phyloP scores from a whole-genome alignment of 2,329 filamentous ascomycete genomes.

The Diaporthe eres region DNA sequence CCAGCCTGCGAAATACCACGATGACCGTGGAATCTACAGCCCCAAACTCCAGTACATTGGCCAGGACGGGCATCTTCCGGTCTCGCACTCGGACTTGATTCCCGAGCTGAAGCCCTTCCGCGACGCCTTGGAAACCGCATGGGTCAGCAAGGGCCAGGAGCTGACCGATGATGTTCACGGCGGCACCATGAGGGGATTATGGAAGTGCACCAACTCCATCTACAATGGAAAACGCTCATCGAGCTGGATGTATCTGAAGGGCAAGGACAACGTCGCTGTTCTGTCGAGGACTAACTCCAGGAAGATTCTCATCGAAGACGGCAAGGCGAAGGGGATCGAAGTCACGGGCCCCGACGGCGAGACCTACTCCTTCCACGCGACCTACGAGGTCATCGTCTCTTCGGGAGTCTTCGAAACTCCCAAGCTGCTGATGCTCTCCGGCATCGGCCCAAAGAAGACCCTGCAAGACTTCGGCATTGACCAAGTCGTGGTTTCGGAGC shows the following conservation, averaged over 20 bases:
- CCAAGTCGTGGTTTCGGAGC: conserved; percentile 68
- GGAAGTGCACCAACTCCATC: conserved; percentile 67
- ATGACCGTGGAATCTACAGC: conserved; percentile 63
- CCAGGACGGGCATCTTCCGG: conserved; percentile 63
- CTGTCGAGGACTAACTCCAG: conserved; percentile 64
- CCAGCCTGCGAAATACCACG: conserved; percentile 66
- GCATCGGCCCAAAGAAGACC: conserved; percentile 70
- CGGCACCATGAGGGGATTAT: conserved; percentile 67
- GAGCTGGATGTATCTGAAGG: conserved; percentile 64
- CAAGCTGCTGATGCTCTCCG: conserved; percentile 75
- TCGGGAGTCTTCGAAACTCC: conserved; percentile 73
- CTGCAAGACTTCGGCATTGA: conserved; percentile 68
- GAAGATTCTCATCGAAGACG: conserved; percentile 63
- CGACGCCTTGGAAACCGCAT: conserved; percentile 63
- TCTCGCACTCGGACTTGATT: conserved; percentile 68
- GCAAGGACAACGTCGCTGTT: conserved; percentile 69
- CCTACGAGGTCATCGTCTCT: conserved; percentile 63
- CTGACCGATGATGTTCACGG: conserved; percentile 69
- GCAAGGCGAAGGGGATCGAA: conserved; percentile 60
- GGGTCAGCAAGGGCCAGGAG: conserved; percentile 65
- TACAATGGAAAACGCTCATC: conserved; percentile 69
- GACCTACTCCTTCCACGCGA: conserved; percentile 62
- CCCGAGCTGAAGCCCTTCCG: conserved; percentile 67
- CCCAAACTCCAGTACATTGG: conserved; percentile 66
- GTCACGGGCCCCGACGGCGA: conserved; percentile 58